These are phyloP conservation scores for Nakaseomyces glabratus DNA, from an alignment of 1,139 yeast species.

Conservation along the genomic window DNA sequence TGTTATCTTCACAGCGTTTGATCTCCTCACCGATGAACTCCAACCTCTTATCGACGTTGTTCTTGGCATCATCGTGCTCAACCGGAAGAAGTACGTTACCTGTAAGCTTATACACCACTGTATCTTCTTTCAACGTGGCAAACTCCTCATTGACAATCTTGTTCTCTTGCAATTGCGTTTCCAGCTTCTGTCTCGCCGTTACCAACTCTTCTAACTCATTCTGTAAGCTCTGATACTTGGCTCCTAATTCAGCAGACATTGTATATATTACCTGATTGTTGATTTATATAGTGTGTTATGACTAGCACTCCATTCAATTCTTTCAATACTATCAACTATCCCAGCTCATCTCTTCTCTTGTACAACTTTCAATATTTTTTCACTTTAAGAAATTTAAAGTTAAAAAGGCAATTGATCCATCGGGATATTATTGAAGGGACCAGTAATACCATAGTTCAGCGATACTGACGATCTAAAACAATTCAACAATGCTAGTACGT, in stretches of 20 bases:
- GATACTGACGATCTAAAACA: too few species aligned
- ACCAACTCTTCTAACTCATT: conserved; percentile 41
- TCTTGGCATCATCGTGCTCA: conserved; percentile 68
- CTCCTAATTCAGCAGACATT: conserved; percentile 20
- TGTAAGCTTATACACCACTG: conserved; percentile 77
- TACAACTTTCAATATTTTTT: too few species aligned
- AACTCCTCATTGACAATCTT: conserved; percentile 84
- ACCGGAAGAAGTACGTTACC: conserved; percentile 92
- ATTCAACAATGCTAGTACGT: too few species aligned
- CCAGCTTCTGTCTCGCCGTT: conserved; percentile 57
- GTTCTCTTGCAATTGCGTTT: conserved; percentile 82
- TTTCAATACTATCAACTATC: too few species aligned
- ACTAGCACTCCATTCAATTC: too few species aligned
- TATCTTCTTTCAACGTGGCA: conserved; percentile 45
- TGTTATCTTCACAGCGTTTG: conserved; percentile 52
- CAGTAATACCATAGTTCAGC: too few species aligned
- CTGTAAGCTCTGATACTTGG: conserved; percentile 32
- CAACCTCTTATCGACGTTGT: conserved; percentile 77
- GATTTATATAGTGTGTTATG: too few species aligned
- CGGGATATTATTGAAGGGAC: too few species aligned
- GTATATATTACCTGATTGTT: too few species aligned
- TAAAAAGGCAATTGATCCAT: too few species aligned
- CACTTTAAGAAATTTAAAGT: too few species aligned
- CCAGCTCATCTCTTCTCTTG: too few species aligned
- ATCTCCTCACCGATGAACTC: conserved; percentile 80